Conservation (phyloP, 1,284 basidiomycete species). For the Malassezia yamatoensis region DNA sequence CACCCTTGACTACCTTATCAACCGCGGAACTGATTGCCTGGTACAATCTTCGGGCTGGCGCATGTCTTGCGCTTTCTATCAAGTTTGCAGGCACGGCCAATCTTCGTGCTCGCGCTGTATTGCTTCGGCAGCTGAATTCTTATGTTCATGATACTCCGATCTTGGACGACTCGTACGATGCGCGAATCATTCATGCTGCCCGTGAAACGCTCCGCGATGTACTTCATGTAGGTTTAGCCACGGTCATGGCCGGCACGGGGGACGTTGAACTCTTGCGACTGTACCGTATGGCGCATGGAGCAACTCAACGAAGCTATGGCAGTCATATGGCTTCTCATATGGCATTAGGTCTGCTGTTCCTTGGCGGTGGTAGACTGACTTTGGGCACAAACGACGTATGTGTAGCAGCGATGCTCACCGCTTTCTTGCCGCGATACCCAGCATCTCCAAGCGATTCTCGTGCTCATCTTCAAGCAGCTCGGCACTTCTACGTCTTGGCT, state of each 20-base stretch:
- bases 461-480: constrained; percentile 78
- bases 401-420: constrained; percentile 74
- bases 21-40: constrained; percentile 31
- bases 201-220: constrained; percentile 80
- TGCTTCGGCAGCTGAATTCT: constrained; percentile 62
- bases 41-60: constrained; percentile 55
- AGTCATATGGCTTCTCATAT: constrained; percentile 83
- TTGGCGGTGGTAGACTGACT: constrained; percentile 84
- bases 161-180: background rate
- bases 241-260: constrained; percentile 93
- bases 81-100: constrained; percentile 68
- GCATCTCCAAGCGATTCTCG: constrained; percentile 72
- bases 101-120: constrained; percentile 64
- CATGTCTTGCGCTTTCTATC: constrained; percentile 79
- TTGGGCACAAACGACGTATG: constrained; percentile 82
- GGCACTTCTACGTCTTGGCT: constrained; percentile 91
- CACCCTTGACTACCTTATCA: constrained; percentile 54
- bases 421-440: constrained; percentile 62
- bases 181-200: constrained; percentile 56
- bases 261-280: constrained; percentile 79
- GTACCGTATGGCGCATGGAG: constrained; percentile 67
- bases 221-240: constrained; percentile 70
- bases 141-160: constrained; percentile 49
- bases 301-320: constrained; percentile 59
- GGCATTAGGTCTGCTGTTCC: constrained; percentile 81